Percentiles rank a stretch among this genome's conserved stretches.
phyloP scores from a whole-genome alignment of 139 green algal genomes.

The Coelastrella sp. region DNA sequence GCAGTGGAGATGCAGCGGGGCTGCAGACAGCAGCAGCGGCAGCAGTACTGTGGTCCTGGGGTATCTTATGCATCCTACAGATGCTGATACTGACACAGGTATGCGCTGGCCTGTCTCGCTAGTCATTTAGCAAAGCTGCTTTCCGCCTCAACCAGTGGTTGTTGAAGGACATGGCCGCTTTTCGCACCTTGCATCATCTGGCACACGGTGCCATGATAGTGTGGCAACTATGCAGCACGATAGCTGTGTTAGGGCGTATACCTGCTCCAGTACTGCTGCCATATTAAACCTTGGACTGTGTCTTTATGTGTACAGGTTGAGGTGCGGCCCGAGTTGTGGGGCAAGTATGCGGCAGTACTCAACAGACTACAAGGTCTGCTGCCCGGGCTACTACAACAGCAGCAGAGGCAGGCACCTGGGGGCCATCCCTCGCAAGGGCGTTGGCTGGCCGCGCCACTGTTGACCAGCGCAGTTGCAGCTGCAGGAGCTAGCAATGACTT shows the following conservation, averaged over 20 bases:
- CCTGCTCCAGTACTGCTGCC: not conserved
- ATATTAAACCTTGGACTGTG: not conserved
- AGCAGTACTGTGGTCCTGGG: constrained; percentile 63
- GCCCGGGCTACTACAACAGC: constrained; percentile 16
- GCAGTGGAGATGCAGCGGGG: not conserved
- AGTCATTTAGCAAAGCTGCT: too few species aligned
- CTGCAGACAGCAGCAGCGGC: constrained; percentile 9
- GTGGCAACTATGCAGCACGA: too few species aligned
- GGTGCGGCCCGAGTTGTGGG: constrained; percentile 79
- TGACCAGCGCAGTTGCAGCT: constrained; percentile 60
- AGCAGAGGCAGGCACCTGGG: constrained; percentile 42
- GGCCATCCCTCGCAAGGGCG: too few species aligned
- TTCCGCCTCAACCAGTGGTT: too few species aligned
- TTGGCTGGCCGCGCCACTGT: too few species aligned
- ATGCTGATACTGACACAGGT: constrained; percentile 69
- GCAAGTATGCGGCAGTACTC: constrained; percentile 70
- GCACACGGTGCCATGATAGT: too few species aligned
- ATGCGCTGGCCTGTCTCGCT: too few species aligned
- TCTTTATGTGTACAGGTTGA: constrained; percentile 52
- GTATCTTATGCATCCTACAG: constrained; percentile 68
- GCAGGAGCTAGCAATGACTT: constrained; percentile 72
- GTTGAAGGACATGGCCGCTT: too few species aligned
- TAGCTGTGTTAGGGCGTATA: not conserved
- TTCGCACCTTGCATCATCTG: too few species aligned
- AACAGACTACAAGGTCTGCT: constrained; percentile 74